phyloP scores from a whole-genome alignment of 176 grass and related monocot species.

The Zoysia pacifica region DNA sequence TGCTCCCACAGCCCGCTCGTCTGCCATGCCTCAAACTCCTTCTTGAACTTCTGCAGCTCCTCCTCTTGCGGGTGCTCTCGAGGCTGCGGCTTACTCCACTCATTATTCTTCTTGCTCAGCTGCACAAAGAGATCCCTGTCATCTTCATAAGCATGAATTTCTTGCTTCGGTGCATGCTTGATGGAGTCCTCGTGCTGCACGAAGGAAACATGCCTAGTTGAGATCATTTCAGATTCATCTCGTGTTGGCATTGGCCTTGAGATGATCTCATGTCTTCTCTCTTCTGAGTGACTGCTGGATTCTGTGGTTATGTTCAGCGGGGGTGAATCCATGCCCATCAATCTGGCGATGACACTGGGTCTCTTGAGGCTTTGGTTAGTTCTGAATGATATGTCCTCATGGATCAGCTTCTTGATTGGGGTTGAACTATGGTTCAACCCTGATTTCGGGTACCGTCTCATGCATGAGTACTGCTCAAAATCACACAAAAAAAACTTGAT shows the following conservation, averaged over 20 bases:
- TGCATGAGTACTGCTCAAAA: constrained; percentile 61
- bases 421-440: constrained; percentile 21
- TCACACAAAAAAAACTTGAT: constrained; percentile 23
- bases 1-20: constrained; percentile 55
- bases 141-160: constrained; percentile 11
- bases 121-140: constrained; percentile 38
- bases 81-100: constrained; percentile 50
- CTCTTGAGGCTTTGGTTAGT: constrained; percentile 50
- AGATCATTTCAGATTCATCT: constrained; percentile 31
- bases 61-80: constrained; percentile 97
- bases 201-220: constrained; percentile 47
- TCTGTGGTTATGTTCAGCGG: constrained; percentile 43
- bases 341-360: constrained; percentile 74
- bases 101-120: constrained; percentile 40
- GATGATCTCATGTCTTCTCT: constrained; percentile 24
- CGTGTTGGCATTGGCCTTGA: constrained; percentile 43
- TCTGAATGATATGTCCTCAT: constrained; percentile 57
- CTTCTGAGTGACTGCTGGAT: constrained; percentile 25
- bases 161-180: constrained; percentile 24
- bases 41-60: constrained; percentile 94
- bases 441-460: constrained; percentile 57
- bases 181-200: constrained; percentile 31
- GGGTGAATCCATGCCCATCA: constrained; percentile 95
- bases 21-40: constrained; percentile 92
- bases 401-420: constrained; percentile 60